A percentile compares a stretch with the other conserved stretches of the same genome.
These are phyloP conservation scores for Senecio squalidus DNA, from an alignment of 140 eudicot species.

Conservation along the genomic window DNA sequence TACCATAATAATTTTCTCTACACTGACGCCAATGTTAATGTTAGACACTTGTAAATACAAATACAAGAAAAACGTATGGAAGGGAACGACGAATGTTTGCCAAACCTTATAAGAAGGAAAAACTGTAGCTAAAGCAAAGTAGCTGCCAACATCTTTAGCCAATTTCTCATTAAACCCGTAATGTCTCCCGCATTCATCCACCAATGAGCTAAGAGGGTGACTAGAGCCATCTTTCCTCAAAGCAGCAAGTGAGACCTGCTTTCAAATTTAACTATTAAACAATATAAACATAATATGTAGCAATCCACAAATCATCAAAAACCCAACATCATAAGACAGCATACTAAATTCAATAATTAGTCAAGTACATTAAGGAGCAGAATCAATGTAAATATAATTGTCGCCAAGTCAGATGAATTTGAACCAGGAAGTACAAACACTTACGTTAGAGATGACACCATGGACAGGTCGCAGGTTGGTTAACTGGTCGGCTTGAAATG, in stretches of 20 bases:
- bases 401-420: no score
- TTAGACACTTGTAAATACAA: no score
- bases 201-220: slow-evolving; percentile 58
- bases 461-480: no score
- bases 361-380: no score
- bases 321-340: neutral
- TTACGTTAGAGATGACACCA: no score
- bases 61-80: no score
- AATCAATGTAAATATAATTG: no score
- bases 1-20: no score
- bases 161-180: slow-evolving; percentile 39
- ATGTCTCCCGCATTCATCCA: slow-evolving; percentile 41
- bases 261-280: slow-evolving; percentile 5
- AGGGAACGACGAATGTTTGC: slow-evolving; percentile 1
- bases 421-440: no score
- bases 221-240: slow-evolving; percentile 24
- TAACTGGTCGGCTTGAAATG: no score
- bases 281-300: neutral
- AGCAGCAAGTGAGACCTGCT: slow-evolving; percentile 81
- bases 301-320: neutral
- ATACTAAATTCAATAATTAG: neutral
- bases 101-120: slow-evolving; percentile 85
- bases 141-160: slow-evolving; percentile 49
- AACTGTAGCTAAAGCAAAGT: slow-evolving; percentile 75
- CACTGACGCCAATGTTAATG: no score